Evolutionary conservation across 2,329 filamentous ascomycete species (phyloP).

Genomic region (Basipetospora sp.): DNA sequence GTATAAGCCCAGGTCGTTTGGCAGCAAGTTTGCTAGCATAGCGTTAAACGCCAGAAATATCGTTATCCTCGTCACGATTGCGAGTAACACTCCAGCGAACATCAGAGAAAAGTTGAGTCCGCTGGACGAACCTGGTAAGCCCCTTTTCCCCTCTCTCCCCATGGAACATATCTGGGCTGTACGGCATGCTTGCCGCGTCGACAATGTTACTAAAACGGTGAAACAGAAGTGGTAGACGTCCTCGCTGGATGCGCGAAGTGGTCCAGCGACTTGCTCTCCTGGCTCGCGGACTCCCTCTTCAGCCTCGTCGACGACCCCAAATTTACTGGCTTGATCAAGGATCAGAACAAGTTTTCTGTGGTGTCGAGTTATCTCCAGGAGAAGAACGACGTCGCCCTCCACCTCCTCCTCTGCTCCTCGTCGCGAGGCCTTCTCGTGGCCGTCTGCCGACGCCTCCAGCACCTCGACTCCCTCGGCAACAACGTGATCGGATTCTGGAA

Average conservation of each 20-base stretch:
- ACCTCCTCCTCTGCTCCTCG: conserved; percentile 57
- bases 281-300: conserved; percentile 46
- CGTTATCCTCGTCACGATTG: conserved; percentile 49
- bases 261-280: conserved; percentile 56
- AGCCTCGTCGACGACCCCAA: conserved; percentile 17
- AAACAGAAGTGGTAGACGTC: conserved; percentile 52
- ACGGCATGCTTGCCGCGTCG: no score
- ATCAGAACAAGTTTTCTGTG: conserved; percentile 29
- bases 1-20: conserved; percentile 44
- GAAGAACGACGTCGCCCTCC: conserved; percentile 43
- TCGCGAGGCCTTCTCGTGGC: conserved; percentile 59
- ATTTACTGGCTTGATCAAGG: no score
- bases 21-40: conserved; percentile 60
- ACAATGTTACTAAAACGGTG: neutral
- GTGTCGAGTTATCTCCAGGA: conserved; percentile 36
- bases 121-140: conserved; percentile 42
- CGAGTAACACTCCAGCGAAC: conserved; percentile 39
- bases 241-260: conserved; percentile 64
- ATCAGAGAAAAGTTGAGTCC: conserved; percentile 43
- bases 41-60: conserved; percentile 62
- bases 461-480: conserved; percentile 36
- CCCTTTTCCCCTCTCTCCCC: neutral
- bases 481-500: conserved; percentile 38
- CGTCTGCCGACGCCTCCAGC: conserved; percentile 47
- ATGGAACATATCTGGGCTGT: no score